Base-by-base conservation (phyloP, 495 filamentous ascomycete genomes). In the Neurospora tetraspora region DNA sequence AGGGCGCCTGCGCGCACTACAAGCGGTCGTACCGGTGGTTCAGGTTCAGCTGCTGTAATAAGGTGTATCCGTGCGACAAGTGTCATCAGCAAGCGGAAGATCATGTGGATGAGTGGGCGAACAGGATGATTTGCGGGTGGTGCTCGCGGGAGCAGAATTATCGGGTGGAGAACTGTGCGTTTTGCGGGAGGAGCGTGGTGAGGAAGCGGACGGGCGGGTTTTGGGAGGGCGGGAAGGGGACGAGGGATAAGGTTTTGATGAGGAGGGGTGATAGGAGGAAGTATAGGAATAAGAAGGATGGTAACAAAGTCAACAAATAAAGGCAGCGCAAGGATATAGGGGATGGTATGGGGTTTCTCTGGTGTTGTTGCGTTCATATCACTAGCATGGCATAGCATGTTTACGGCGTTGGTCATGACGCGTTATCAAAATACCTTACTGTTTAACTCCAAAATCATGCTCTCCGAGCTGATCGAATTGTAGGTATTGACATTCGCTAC, bases 191-290 rank as follows among this genome's bases (percentile, higher is more conserved):
- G n/a, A 85, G 83, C 27, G 86, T 97, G 1, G 84, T 93, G n/a
- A 89, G 92, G 6, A 78, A 79, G 69, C 74, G 77, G 39, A 91
- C 91, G 0, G 89, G 84, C 72, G 94, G 93, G 9, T 97, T 93
- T 79, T 97, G 94, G 94, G 94, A 97, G 82, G 94, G 94, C 18
- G 94, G 94, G 2, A 94, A 93, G 79, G 93, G 93, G 11, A 95
- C 91, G n/a, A 82, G 92, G 70, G 90, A 92, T 79, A 88, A 85
- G 78, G 80, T 78, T 23, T 78, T 86, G 73, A 93, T 94, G 92
- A 91, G 90, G 73, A 84, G 89, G 71, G 93, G 91, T 79, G 90
- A 93, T 81, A 89, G 89, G 75, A 84, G 91, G 77, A 94, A 94
- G 84, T 90, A 88, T 77, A 88, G 89, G 53, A 65, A 65, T 65